Conservation (phyloP, 148 eudicot genomes). For the Rheum nobile region DNA sequence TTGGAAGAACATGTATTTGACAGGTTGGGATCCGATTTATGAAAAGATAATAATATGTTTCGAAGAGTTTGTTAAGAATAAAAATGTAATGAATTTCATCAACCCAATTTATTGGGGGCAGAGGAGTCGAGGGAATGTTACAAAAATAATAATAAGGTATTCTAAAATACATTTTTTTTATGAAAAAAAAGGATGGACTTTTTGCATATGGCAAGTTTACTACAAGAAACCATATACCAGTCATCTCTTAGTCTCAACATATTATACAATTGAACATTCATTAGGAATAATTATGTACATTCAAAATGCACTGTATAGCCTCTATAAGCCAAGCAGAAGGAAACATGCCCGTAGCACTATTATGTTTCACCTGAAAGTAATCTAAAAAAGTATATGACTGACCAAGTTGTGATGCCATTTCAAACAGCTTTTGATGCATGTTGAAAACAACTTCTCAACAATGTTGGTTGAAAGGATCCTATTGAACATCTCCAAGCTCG, state of each 20-base stretch:
- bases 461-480: conserved; percentile 65
- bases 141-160: no score
- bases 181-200: no score
- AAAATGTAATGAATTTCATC: no score
- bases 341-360: background rate
- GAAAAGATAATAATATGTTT: no score
- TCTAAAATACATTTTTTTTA: no score
- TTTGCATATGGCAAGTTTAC: background rate
- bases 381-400: background rate
- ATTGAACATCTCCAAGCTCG: conserved; percentile 52
- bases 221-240: background rate
- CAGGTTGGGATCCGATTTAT: no score
- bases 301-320: background rate
- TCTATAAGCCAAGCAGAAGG: background rate
- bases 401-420: conserved; percentile 10
- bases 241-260: background rate
- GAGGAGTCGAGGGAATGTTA: no score
- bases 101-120: no score
- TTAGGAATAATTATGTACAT: background rate
- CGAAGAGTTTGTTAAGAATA: no score
- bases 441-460: conserved; percentile 72
- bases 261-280: background rate
- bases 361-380: background rate
- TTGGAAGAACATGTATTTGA: no score
- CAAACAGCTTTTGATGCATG: conserved; percentile 28